Conservation (phyloP, 306 rosid genomes). For the Casuarina cunninghamiana region DNA sequence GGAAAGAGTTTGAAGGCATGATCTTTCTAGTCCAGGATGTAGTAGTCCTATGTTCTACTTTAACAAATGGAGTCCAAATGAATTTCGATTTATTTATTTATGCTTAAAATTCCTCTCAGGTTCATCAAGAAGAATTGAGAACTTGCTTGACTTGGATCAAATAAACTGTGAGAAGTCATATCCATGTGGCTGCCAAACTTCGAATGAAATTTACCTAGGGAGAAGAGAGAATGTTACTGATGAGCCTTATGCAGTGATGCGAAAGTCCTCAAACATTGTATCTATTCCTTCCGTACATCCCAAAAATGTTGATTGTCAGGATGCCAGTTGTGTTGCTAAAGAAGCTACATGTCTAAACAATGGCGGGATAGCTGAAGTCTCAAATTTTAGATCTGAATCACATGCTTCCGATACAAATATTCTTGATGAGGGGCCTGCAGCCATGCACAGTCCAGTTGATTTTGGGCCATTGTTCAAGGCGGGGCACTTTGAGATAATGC, state of each 20-base stretch:
- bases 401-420: constrained; percentile 25
- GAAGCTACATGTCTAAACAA: constrained; percentile 15
- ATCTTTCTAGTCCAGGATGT: background rate
- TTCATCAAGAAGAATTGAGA: constrained; percentile 87
- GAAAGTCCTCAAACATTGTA: constrained; percentile 30
- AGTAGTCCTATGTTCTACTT: constrained; percentile 2
- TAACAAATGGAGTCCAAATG: constrained; percentile 19
- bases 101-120: constrained; percentile 44
- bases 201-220: constrained; percentile 52
- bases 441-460: constrained; percentile 38
- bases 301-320: constrained; percentile 35
- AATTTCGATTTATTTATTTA: constrained; percentile 5
- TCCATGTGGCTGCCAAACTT: constrained; percentile 45
- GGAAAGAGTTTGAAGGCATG: background rate
- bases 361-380: constrained; percentile 26
- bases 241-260: constrained; percentile 43
- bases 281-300: constrained; percentile 39
- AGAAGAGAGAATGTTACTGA: constrained; percentile 40
- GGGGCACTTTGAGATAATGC: constrained; percentile 45
- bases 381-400: constrained; percentile 28
- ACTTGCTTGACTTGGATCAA: constrained; percentile 72
- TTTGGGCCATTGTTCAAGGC: constrained; percentile 41
- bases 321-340: constrained; percentile 20
- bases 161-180: constrained; percentile 39
- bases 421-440: constrained; percentile 31